These are phyloP conservation scores for Chrysosporium queenslandicum DNA, from an alignment of 2,329 filamentous ascomycete species.

Conservation along the genomic window DNA sequence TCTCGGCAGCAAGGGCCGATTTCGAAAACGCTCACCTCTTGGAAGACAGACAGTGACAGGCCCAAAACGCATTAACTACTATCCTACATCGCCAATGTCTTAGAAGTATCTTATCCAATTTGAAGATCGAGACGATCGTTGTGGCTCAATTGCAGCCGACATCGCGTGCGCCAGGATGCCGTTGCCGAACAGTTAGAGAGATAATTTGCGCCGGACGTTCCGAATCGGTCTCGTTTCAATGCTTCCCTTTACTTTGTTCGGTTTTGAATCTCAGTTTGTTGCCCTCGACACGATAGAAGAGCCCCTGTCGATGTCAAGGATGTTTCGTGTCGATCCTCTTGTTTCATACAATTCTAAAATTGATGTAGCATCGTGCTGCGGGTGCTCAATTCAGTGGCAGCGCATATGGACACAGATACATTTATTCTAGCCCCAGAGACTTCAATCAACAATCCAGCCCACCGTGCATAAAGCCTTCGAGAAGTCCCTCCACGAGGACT, in stretches of 20 bases:
- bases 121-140: background rate
- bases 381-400: background rate
- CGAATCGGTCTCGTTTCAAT: background rate
- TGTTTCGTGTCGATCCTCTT: background rate
- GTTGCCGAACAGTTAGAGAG: background rate
- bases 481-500: background rate
- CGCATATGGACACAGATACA: background rate
- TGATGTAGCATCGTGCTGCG: background rate
- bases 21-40: background rate
- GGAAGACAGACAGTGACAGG: no score
- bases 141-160: background rate
- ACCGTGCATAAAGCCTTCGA: no score
- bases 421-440: background rate
- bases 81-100: no score
- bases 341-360: background rate
- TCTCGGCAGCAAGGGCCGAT: background rate
- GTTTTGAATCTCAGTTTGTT: background rate
- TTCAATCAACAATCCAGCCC: background rate
- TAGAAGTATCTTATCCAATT: no score
- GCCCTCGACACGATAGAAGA: background rate
- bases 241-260: background rate
- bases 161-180: background rate
- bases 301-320: conserved; percentile 1
- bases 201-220: background rate
- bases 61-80: background rate